Conservation (phyloP, 75 land plant species). For the Pinus taeda region DNA sequence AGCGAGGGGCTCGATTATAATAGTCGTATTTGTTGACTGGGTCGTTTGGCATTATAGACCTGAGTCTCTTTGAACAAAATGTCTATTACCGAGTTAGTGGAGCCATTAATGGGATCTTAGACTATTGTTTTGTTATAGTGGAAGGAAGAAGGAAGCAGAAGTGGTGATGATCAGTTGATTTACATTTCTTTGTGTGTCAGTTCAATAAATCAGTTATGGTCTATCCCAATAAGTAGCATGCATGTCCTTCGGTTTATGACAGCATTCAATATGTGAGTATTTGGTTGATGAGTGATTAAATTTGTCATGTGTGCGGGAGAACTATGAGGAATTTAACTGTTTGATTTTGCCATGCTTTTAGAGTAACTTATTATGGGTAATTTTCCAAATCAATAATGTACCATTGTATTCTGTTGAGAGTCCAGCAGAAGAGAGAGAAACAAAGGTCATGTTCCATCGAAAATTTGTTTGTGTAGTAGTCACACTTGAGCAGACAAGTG, state of each 20-base stretch:
- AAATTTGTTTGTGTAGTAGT: background rate
- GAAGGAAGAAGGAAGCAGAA: constrained; percentile 1
- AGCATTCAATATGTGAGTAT: background rate
- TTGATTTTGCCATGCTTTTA: background rate
- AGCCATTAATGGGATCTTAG: too few relatives aligned
- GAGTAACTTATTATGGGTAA: background rate
- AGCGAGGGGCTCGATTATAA: too few relatives aligned
- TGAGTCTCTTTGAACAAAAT: too few relatives aligned
- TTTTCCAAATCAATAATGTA: background rate
- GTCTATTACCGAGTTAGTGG: too few relatives aligned
- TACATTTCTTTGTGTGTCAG: constrained; percentile 4
- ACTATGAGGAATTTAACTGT: background rate
- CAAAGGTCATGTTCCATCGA: background rate
- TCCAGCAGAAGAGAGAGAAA: background rate
- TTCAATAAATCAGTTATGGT: constrained; percentile 3
- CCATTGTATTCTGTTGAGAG: background rate
- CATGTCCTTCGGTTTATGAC: constrained; percentile 3
- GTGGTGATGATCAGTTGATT: background rate
- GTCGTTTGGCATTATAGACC: too few relatives aligned
- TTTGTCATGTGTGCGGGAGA: background rate
- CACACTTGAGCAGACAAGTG: background rate
- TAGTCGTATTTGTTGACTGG: too few relatives aligned
- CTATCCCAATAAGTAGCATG: background rate
- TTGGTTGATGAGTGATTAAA: constrained; percentile 1
- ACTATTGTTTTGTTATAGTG: background rate